Evolutionary conservation across 306 rosid species (phyloP), one percentile per base, ranked within the genome.

Genomic region (Lathyrus sativus): DNA sequence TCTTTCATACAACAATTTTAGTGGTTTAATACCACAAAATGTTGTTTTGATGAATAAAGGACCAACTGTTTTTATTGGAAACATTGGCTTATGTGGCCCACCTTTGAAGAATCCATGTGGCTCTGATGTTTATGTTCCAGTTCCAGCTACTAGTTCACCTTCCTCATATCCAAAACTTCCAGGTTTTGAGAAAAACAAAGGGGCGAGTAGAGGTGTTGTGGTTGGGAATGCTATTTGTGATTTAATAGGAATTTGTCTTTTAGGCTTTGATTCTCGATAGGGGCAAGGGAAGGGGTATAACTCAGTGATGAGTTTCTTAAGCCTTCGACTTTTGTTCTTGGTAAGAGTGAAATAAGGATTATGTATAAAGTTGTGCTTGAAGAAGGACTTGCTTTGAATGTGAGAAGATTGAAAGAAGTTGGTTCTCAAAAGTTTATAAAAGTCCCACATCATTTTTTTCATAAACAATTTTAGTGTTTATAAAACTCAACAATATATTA

Each of bases 1-100:
- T 87, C 90, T 93, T 18, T 85, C 96, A 59, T 85, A 77, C 49
- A 93, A 90, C 67, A 78, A 88, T 85, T 79, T 93, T 64, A 86
- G 81, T 56, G 99, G 99, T 61, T 82, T 97, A 11, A 87, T 93
- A 63, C 99, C 99, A 1, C 99, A 93, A 73, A 93, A 71, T 73
- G 99, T 97, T 76, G 97, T 97, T 84, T 84, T 93, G 18, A 84
- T 90, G 84, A 93, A 93, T 45, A 86, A 97, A 93, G 99, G 99
- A 35, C 99, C 99, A 33, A 93, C 99, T 56, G 99, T 97, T 70
- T 93, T 93, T 67, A 84, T 93, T 70, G 99, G 99, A 14, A 93
- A 93, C 61, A 91, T 90, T 74, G 86, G 85, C 49, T 86, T 93
- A 6, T 93, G 99, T 75, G 99, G 97, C 41, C 90, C 99, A 11